These are phyloP conservation scores for Hypoxylon sp. DNA, from an alignment of 2,329 filamentous ascomycete species.

Conservation along the genomic window DNA sequence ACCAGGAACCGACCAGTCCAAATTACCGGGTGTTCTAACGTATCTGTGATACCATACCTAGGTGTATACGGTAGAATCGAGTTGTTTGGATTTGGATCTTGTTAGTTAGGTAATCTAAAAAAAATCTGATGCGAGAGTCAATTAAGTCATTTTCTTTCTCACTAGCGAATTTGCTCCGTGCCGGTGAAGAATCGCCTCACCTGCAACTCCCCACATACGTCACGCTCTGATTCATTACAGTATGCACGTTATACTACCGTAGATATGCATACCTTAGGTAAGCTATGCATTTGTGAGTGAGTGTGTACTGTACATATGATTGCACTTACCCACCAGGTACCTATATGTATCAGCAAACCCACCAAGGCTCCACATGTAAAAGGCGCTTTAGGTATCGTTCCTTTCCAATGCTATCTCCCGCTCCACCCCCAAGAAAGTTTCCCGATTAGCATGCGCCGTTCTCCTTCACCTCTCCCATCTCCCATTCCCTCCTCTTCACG, in stretches of 20 bases:
- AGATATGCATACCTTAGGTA: background rate
- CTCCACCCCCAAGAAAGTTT: constrained; percentile 36
- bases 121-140: background rate
- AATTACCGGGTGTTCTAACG: constrained; percentile 27
- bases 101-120: background rate
- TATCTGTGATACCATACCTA: background rate
- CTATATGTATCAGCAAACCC: constrained; percentile 20
- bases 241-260: constrained; percentile 8
- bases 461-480: constrained; percentile 32
- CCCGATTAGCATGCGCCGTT: constrained; percentile 31
- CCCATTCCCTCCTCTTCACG: constrained; percentile 14
- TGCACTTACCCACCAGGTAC: constrained; percentile 6
- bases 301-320: constrained; percentile 13
- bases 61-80: background rate
- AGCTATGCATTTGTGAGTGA: background rate
- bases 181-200: constrained; percentile 3
- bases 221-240: constrained; percentile 9
- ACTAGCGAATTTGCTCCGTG: constrained; percentile 2
- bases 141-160: background rate
- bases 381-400: constrained; percentile 24
- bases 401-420: constrained; percentile 32
- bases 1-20: constrained; percentile 30
- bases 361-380: constrained; percentile 14
- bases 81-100: constrained; percentile 12
- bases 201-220: constrained; percentile 14